Conservation (phyloP, 306 rosid genomes). For the Quillaja saponaria region DNA sequence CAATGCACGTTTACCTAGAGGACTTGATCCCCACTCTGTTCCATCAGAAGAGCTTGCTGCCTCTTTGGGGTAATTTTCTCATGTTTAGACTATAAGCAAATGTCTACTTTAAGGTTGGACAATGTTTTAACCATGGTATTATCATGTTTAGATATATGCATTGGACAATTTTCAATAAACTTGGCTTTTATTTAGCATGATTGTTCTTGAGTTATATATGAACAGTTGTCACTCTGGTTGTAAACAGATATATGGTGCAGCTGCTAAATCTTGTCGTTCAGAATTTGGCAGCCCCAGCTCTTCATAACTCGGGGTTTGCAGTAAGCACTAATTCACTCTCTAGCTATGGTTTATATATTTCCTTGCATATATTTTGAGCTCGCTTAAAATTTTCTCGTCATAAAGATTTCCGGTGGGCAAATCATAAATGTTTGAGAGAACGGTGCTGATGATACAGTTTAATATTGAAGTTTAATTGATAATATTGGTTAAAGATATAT, state of each 20-base stretch:
- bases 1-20: conserved; percentile 85
- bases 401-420: background rate
- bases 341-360: conserved; percentile 24
- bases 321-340: conserved; percentile 52
- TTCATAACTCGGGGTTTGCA: conserved; percentile 97
- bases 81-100: conserved; percentile 19
- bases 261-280: conserved; percentile 85
- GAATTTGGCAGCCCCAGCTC: conserved; percentile 90
- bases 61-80: conserved; percentile 73
- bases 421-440: background rate
- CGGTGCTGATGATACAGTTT: background rate
- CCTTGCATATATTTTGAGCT: conserved; percentile 9
- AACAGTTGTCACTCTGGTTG: conserved; percentile 32
- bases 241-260: conserved; percentile 90
- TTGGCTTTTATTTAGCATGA: conserved; percentile 4
- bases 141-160: conserved; percentile 27
- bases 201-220: conserved; percentile 27
- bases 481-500: background rate
- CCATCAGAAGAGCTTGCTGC: conserved; percentile 91
- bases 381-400: conserved; percentile 20
- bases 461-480: background rate
- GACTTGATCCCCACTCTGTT: conserved; percentile 93
- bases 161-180: background rate
- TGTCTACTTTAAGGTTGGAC: conserved; percentile 8
- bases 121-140: background rate